Percentiles rank a stretch among this genome's conserved stretches.
Conservation (phyloP, 441 rosid species). For the Erodium moschatum region DNA sequence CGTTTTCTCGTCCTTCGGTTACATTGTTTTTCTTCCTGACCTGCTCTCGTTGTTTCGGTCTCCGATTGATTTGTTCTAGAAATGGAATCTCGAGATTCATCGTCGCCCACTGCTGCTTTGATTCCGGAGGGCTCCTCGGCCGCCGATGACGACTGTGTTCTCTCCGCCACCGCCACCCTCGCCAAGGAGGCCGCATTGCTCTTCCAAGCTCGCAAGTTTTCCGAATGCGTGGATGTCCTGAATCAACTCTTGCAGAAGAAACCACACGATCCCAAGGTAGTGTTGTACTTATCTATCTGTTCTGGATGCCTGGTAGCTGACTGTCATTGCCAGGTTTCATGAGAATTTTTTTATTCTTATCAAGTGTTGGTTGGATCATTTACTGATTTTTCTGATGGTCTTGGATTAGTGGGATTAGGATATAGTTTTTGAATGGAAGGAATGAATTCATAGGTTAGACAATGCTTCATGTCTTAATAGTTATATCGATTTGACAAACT, state of each 20-base stretch:
- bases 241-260: slow-evolving; percentile 58
- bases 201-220: slow-evolving; percentile 62
- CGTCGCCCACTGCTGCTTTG: slow-evolving; percentile 26
- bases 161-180: slow-evolving; percentile 33
- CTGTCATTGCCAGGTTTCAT: not conserved
- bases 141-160: slow-evolving; percentile 48
- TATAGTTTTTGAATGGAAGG: too few species aligned
- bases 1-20: not conserved
- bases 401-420: too few species aligned
- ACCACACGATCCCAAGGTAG: slow-evolving; percentile 75
- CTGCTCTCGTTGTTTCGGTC: not conserved
- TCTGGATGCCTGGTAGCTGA: too few species aligned
- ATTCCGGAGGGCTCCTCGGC: slow-evolving; percentile 30
- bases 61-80: slow-evolving; percentile 32
- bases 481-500: too few species aligned
- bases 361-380: too few species aligned
- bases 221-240: slow-evolving; percentile 62
- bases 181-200: slow-evolving; percentile 61
- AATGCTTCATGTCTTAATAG: too few species aligned
- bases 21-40: not conserved
- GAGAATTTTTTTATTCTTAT: not conserved
- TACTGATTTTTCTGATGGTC: too few species aligned
- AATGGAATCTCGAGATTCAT: slow-evolving; percentile 73
- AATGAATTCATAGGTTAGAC: too few species aligned
- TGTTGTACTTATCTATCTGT: not conserved